Conservation (phyloP, 2,329 filamentous ascomycete species). For the Trichoderma gracile region DNA sequence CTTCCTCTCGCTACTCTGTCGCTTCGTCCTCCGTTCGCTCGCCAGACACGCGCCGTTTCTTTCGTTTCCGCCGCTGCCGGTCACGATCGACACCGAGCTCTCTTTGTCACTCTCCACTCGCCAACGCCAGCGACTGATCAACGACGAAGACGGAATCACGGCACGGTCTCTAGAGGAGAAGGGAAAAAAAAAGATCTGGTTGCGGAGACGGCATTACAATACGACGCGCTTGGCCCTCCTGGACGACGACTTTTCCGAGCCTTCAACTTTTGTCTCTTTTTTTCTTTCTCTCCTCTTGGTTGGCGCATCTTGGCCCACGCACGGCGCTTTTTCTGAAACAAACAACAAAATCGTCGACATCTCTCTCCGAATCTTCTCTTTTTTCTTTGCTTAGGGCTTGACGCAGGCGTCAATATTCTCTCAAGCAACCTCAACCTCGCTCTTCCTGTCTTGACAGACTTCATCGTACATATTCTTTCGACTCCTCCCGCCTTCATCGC, state of each 20-base stretch:
- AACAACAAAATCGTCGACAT: background rate
- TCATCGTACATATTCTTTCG: constrained; percentile 5
- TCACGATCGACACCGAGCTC: background rate
- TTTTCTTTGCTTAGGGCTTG: constrained; percentile 4
- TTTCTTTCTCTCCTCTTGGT: background rate
- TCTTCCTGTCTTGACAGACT: background rate
- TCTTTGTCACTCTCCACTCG: constrained; percentile 5
- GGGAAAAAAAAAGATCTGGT: background rate
- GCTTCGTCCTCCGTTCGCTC: background rate
- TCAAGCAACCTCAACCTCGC: background rate
- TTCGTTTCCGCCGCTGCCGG: background rate
- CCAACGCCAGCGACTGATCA: constrained; percentile 2
- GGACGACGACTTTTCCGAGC: background rate
- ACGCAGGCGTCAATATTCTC: constrained; percentile 23
- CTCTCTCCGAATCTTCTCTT: background rate
- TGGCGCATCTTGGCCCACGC: constrained; percentile 1
- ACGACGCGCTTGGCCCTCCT: background rate
- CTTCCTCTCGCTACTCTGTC: constrained; percentile 20
- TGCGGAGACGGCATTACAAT: background rate
- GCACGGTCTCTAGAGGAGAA: background rate
- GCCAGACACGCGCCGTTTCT: background rate
- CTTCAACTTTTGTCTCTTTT: background rate
- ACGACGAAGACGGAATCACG: background rate
- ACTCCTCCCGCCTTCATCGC: background rate
- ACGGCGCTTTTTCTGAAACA: constrained; percentile 19